A percentile compares a stretch with the other conserved stretches of the same genome.
Conservation (phyloP, 2,329 filamentous ascomycete species). For the Epichloe bromicola region DNA sequence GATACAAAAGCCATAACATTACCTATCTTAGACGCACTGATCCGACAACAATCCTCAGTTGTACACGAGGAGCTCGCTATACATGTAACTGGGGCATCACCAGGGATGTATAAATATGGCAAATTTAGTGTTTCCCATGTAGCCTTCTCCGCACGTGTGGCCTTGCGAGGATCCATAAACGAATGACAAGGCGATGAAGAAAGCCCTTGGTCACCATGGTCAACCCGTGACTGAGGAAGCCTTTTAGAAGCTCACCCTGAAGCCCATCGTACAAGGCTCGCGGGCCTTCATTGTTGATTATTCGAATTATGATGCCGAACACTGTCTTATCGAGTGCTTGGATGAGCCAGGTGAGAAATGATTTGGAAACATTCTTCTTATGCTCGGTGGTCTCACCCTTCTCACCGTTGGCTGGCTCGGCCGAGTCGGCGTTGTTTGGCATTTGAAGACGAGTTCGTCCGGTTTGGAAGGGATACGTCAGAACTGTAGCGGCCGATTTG, state of each 20-base stretch:
- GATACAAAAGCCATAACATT: neutral
- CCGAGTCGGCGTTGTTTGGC: conserved; percentile 20
- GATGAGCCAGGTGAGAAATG: conserved; percentile 5
- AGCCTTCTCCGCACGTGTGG: conserved; percentile 14
- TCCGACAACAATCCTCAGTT: neutral
- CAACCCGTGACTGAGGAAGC: conserved; percentile 74
- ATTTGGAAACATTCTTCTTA: conserved; percentile 3
- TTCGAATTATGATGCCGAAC: conserved; percentile 47
- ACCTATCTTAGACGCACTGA: neutral
- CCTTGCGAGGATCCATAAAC: conserved; percentile 48
- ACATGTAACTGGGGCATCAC: neutral
- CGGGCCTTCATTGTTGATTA: conserved; percentile 51
- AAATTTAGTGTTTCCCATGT: neutral
- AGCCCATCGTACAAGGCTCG: conserved; percentile 63
- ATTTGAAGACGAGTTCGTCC: conserved; percentile 72
- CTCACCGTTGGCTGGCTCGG: conserved; percentile 2
- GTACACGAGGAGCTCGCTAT: neutral
- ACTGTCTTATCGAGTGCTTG: conserved; percentile 34
- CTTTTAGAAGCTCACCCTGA: conserved; percentile 62
- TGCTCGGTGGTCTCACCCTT: conserved; percentile 6
- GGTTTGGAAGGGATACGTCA: conserved; percentile 77
- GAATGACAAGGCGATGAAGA: conserved; percentile 59
- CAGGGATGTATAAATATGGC: neutral
- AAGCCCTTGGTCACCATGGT: conserved; percentile 79
- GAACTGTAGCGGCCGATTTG: conserved; percentile 61